phyloP scores from a whole-genome alignment of 108 stramenopile genomes.

The Cylindrotheca closterium region DNA sequence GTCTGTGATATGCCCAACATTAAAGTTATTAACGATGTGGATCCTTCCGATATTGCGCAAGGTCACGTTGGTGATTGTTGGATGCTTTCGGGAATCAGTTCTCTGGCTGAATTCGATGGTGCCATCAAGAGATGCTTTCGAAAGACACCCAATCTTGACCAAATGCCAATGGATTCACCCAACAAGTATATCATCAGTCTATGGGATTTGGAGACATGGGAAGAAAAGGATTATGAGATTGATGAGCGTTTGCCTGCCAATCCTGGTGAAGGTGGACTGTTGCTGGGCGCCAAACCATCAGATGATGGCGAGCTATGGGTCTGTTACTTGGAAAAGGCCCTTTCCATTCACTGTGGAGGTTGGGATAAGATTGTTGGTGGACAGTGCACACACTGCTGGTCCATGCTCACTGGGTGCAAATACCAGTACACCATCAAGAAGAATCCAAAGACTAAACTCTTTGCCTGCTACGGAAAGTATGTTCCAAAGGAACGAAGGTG shows the following conservation, averaged over 20 bases:
- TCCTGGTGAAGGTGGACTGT: conserved; percentile 25
- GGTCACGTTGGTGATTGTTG: conserved; percentile 47
- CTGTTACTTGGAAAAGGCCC: conserved; percentile 41
- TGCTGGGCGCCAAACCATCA: conserved; percentile 33
- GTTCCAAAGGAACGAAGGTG: conserved; percentile 34
- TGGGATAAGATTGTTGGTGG: conserved; percentile 41
- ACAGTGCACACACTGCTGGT: conserved; percentile 44
- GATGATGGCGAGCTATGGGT: conserved; percentile 51
- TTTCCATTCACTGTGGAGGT: conserved; percentile 45
- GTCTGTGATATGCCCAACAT: conserved; percentile 34
- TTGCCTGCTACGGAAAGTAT: conserved; percentile 26
- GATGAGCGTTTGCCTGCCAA: conserved; percentile 37
- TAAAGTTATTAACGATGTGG: conserved; percentile 37
- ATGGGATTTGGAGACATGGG: conserved; percentile 39
- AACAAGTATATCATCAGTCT: conserved; percentile 38
- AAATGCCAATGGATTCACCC: conserved; percentile 28
- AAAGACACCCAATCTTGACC: conserved; percentile 34
- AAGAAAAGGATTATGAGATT: conserved; percentile 34
- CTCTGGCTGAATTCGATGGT: conserved; percentile 51
- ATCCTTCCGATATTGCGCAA: conserved; percentile 46
- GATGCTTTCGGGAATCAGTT: conserved; percentile 38
- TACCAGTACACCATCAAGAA: conserved; percentile 36
- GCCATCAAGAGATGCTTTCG: conserved; percentile 41
- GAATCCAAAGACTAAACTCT: conserved; percentile 32
- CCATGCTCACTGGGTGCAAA: conserved; percentile 46